Percentiles rank a stretch among this genome's conserved stretches.
These are phyloP conservation scores for Ustilago cynodontis DNA, from an alignment of 1,284 basidiomycete genomes.

Conservation along the genomic window DNA sequence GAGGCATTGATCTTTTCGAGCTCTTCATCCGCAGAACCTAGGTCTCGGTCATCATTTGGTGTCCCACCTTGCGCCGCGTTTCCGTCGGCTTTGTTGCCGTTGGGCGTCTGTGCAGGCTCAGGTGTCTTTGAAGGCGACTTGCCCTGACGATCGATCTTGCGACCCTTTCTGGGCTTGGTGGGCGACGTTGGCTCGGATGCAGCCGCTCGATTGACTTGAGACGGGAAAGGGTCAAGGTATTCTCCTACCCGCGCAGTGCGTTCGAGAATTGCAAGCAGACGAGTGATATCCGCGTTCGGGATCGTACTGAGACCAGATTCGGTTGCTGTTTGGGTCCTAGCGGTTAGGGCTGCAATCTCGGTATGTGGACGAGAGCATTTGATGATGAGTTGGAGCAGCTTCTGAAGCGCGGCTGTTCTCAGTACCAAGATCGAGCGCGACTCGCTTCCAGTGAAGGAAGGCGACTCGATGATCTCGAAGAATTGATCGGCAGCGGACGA, in stretches of 20 bases:
- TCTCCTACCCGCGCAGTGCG: constrained; percentile 45
- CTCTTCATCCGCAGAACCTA: constrained; percentile 75
- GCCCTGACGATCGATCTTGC: constrained; percentile 14
- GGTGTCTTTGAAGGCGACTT: constrained; percentile 38
- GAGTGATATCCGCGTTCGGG: constrained; percentile 35
- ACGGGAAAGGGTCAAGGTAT: constrained; percentile 47
- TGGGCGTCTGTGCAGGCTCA: constrained; percentile 20
- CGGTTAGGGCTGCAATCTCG: constrained; percentile 24
- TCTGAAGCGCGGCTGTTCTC: constrained; percentile 39
- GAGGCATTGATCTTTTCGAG: constrained; percentile 43
- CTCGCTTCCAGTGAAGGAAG: constrained; percentile 21
- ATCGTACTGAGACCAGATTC: constrained; percentile 25
- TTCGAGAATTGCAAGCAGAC: constrained; percentile 52
- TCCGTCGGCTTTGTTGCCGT: not conserved
- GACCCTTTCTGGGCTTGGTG: constrained; percentile 34
- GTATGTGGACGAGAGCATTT: constrained; percentile 34
- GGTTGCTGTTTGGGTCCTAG: constrained; percentile 21
- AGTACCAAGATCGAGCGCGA: constrained; percentile 34
- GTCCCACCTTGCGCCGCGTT: not conserved
- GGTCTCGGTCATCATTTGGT: constrained; percentile 72
- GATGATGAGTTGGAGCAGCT: constrained; percentile 46
- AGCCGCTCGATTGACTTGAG: constrained; percentile 18
- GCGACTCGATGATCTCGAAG: constrained; percentile 50
- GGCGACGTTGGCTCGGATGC: constrained; percentile 28
- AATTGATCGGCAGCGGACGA: constrained; percentile 75